Percentiles rank a stretch among this genome's conserved stretches.
phyloP scores from a whole-genome alignment of 176 grass and related monocot species.

The Aechmea fasciata region DNA sequence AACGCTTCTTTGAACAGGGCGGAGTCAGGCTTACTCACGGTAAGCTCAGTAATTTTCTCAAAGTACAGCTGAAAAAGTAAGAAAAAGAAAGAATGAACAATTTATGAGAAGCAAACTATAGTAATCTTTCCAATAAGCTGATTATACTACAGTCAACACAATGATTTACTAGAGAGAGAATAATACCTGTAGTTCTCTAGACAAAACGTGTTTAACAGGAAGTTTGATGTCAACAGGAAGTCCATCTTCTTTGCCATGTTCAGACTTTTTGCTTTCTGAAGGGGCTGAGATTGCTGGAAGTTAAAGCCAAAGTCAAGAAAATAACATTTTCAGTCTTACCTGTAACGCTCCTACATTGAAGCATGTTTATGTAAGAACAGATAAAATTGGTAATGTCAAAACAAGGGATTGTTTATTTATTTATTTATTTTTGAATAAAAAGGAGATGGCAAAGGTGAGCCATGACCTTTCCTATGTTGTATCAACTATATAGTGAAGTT shows the following conservation, averaged over 20 bases:
- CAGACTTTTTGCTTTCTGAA: constrained; percentile 51
- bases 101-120: background rate
- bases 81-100: constrained; percentile 23
- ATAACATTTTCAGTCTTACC: too few relatives aligned
- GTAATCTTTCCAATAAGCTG: background rate
- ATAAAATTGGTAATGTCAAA: too few relatives aligned
- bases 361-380: too few relatives aligned
- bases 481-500: too few relatives aligned
- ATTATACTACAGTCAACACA: background rate
- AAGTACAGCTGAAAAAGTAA: constrained; percentile 72
- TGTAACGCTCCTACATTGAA: too few relatives aligned
- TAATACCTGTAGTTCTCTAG: constrained; percentile 72
- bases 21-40: constrained; percentile 59
- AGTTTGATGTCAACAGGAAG: constrained; percentile 80
- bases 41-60: constrained; percentile 92
- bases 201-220: constrained; percentile 95
- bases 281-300: constrained; percentile 53
- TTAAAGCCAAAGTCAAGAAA: too few relatives aligned
- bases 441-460: too few relatives aligned
- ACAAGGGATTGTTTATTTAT: too few relatives aligned
- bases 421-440: too few relatives aligned
- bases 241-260: constrained; percentile 66
- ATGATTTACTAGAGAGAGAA: background rate
- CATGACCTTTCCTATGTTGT: too few relatives aligned
- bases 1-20: constrained; percentile 73